Base-by-base conservation (phyloP, 441 rosid genomes). In the Rhodomyrtus psidioides region DNA sequence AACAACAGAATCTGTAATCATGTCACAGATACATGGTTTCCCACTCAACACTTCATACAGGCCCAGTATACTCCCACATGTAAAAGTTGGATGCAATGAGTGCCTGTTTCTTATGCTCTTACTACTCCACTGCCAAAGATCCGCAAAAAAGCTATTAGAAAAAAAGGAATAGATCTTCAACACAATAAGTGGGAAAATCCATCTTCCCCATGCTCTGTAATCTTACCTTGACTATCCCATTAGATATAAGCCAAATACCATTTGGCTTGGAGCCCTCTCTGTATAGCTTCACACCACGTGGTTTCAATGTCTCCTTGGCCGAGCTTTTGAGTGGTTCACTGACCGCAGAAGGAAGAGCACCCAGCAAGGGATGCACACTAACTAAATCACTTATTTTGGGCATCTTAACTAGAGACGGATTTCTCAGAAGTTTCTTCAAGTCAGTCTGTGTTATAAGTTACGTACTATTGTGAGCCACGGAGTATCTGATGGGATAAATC, bases 391-490 rank as follows among this genome's bases (percentile, higher is more conserved):
- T 87, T 83, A 90, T 86, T 88, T 91, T 94, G 24, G 96, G 94
- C 83, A 93, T 87, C 91, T 95, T 94, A 56, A 93, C 95, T 81
- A 91, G 53, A 39, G 99, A 98, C 90, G 98, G 99, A 91, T 96
- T 94, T 88, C 99, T 93, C 70, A 94, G 84, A 83, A 95, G 98
- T 93, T 90, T 94, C 91, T 96, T 97, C 94, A 96, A 88, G 92
- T 95, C 99, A 23, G 94, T 90, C 98, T 96, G 93, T 89, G 87
- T 55, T 34, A 51, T 42, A 85, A 56, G 81, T 15, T 28, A 74
- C 0, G 0, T 19, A 26, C 9, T 76, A 16, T 53, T 26, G 82
- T 85, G 75, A 81, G 59, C 42, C 53, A 24, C n/a, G 6, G 83
- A 46, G 34, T 55, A 51, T 53, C 54, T n/a, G n/a, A n/a, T n/a